Conservation (phyloP, 1,284 basidiomycete species). For the Inonotus hispidus region DNA sequence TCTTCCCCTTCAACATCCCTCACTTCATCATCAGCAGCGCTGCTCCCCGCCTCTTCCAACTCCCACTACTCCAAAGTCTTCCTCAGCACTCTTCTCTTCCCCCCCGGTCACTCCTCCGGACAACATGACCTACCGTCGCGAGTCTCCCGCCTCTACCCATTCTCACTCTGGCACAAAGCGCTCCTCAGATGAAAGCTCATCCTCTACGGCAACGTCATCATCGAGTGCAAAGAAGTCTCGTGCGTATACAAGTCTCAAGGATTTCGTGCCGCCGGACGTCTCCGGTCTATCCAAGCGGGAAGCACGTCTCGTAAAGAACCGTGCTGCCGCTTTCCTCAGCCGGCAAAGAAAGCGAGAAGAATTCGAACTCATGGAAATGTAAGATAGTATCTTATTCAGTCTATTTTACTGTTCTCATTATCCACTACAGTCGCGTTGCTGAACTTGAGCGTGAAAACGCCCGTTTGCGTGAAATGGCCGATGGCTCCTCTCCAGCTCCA, state of each 20-base stretch:
- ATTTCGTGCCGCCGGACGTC: conserved; percentile 85
- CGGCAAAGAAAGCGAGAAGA: conserved; percentile 89
- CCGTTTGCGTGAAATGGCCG: conserved; percentile 51
- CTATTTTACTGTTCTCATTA: neutral
- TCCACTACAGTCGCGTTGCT: conserved; percentile 36
- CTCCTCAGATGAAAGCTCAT: neutral
- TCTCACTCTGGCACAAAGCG: neutral
- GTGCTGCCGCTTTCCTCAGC: conserved; percentile 85
- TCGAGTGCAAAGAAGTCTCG: conserved; percentile 41
- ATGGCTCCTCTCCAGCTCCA: conserved; percentile 18
- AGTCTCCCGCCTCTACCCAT: neutral
- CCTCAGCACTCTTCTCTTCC: neutral
- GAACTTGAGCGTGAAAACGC: conserved; percentile 77
- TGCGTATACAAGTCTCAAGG: conserved; percentile 66
- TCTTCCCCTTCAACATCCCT: neutral
- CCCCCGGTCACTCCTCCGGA: neutral
- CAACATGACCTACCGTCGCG: neutral
- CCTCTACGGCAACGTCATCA: neutral
- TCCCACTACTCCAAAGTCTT: neutral
- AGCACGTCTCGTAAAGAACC: conserved; percentile 86
- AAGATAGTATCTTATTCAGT: conserved; percentile 32
- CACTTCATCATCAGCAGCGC: neutral
- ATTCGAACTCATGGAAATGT: conserved; percentile 87
- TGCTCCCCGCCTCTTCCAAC: conserved; percentile 1
- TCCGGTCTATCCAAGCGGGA: conserved; percentile 84